These are phyloP conservation scores for Xanthoceras sorbifolium DNA, from an alignment of 345 rosid genomes.

Conservation along the genomic window DNA sequence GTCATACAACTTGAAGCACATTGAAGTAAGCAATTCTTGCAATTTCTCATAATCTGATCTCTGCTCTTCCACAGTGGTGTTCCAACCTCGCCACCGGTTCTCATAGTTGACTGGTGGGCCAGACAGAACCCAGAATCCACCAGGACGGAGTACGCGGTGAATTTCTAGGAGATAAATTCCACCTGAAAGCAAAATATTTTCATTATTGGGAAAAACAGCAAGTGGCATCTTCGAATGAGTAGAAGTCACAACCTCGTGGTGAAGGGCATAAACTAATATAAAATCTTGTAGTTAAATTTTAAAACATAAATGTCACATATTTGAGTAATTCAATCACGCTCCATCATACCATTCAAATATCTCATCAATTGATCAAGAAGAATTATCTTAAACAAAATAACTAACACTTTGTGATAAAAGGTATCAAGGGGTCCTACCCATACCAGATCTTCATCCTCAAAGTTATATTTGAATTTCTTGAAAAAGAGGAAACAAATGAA, in stretches of 20 bases:
- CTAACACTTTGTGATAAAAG: neutral
- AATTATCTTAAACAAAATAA: neutral
- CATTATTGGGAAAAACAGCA: conserved; percentile 14
- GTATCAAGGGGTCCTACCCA: neutral
- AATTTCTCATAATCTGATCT: conserved; percentile 83
- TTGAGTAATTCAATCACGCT: neutral
- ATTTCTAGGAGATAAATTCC: conserved; percentile 91
- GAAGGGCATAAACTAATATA: neutral
- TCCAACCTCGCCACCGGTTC: conserved; percentile 94
- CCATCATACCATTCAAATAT: neutral
- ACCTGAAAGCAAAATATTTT: conserved; percentile 51
- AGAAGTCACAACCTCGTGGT: neutral
- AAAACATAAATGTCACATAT: neutral
- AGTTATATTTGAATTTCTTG: neutral
- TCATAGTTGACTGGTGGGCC: conserved; percentile 98
- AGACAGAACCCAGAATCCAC: conserved; percentile 98
- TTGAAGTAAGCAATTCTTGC: conserved; percentile 69
- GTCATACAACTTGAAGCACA: conserved; percentile 90
- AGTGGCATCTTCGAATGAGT: neutral
- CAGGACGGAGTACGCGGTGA: conserved; percentile 93
- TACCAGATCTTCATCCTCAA: neutral
- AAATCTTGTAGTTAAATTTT: neutral
- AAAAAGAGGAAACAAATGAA: too few relatives aligned
- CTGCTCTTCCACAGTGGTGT: conserved; percentile 92
- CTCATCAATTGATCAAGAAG: neutral